Evolutionary conservation across 805 yeast genomes (phyloP), one percentile per base, ranked within the genome.

Genomic region (Ogataea degrootiae): DNA sequence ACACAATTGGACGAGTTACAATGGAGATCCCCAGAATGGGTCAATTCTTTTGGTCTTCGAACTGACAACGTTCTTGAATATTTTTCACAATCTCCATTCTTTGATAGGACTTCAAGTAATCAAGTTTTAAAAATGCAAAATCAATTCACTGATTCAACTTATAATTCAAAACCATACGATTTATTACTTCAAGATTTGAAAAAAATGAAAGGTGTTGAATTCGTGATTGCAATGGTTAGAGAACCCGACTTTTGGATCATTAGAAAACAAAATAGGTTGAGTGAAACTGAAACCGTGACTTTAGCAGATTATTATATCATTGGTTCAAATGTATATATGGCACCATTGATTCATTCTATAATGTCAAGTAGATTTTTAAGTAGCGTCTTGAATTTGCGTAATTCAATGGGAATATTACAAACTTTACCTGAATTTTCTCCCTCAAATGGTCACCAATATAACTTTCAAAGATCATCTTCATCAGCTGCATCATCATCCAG

Each of bases 11-110:
- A 91, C 61, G 97, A 92, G 59, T 75, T 94, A 38, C 98, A 91
- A 65, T 94, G 99, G 99, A 80, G 91, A 55, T 85, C 94, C 4
- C 98, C 99, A 1, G 99, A 94, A 66, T 94, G 97, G 95, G 89
- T 94, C 53, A 96, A 90, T 62, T 79, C 83, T 45, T 83, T 82
- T 63, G 97, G 96, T 0, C 76, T 94, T 22, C 76, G 90, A 40
- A 86, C 96, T 0, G 96, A 83, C 45, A 94, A 91, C 61, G 97
- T 94, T 1, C 75, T 94, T 19, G 98, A 94, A 50, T 94, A 94
- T 67, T 91, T 94, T 61, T 74, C 97, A 4, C 87, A 88, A 57
- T 87, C 96, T 2, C 99, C 99, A 1, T 95, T 92, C 68, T 94
- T 87, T 63, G 97, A 92, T 63, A 77, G 97, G 55, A 82, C 96